Evolutionary conservation across 1,284 basidiomycete genomes (phyloP).

Genomic region (Trichosporon inkin): DNA sequence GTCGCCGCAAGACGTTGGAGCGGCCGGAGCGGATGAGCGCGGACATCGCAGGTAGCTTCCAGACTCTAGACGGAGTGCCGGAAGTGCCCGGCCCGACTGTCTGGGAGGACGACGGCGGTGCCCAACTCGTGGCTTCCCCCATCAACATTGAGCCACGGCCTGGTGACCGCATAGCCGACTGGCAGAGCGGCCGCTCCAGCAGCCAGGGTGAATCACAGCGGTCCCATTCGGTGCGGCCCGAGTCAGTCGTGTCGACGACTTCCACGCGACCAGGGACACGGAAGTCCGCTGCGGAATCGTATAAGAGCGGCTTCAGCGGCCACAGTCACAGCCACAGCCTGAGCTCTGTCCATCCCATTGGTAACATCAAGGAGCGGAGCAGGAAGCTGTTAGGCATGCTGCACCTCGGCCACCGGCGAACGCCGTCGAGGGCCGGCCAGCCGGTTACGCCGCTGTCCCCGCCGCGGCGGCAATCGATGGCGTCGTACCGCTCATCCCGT

Average conservation of each 20-base stretch:
- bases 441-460: neutral
- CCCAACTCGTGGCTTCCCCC: neutral
- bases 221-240: neutral
- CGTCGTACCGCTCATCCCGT: slow-evolving; percentile 21
- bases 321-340: neutral
- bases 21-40: slow-evolving; percentile 14
- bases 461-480: slow-evolving; percentile 28
- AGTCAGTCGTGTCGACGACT: neutral
- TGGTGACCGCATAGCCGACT: slow-evolving; percentile 6
- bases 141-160: neutral
- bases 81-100: slow-evolving; percentile 6
- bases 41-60: slow-evolving; percentile 3
- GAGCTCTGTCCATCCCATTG: neutral
- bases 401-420: slow-evolving; percentile 22
- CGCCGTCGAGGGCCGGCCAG: neutral
- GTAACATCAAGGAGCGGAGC: slow-evolving; percentile 36
- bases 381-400: slow-evolving; percentile 37
- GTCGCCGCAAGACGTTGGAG: slow-evolving; percentile 26
- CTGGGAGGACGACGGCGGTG: neutral
- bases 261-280: neutral
- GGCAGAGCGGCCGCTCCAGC: slow-evolving; percentile 19
- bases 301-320: neutral
- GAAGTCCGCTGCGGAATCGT: neutral
- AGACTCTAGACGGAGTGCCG: slow-evolving; percentile 15
- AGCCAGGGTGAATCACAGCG: neutral